These are phyloP conservation scores for Spatholobus suberectus DNA, from an alignment of 306 rosid genomes.

Conservation along the genomic window DNA sequence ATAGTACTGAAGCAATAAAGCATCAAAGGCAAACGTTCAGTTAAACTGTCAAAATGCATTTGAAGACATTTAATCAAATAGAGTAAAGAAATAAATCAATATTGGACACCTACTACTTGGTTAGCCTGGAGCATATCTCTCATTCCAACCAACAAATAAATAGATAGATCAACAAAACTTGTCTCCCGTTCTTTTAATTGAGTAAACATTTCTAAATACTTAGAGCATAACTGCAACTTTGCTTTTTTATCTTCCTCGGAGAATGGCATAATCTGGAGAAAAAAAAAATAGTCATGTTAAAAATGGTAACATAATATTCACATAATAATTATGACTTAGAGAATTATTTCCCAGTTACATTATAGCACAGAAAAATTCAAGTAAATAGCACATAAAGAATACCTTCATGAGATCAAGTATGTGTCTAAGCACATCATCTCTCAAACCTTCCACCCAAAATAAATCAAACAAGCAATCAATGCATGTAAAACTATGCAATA, in stretches of 20 bases:
- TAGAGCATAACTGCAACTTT: slow-evolving; percentile 80
- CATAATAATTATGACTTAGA: slow-evolving; percentile 28
- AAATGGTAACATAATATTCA: slow-evolving; percentile 16
- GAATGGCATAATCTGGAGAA: slow-evolving; percentile 61
- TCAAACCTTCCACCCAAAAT: slow-evolving; percentile 90
- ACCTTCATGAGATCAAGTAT: slow-evolving; percentile 95
- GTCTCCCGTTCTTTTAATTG: slow-evolving; percentile 85
- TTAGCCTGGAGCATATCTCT: slow-evolving; percentile 71
- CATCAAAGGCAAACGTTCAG: slow-evolving; percentile 29
- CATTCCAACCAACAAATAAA: slow-evolving; percentile 87
- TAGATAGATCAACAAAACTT: slow-evolving; percentile 69
- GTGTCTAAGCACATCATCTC: slow-evolving; percentile 72
- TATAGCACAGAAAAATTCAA: slow-evolving; percentile 34
- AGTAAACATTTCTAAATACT: slow-evolving; percentile 87
- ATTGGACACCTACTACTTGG: slow-evolving; percentile 63
- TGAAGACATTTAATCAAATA: slow-evolving; percentile 10
- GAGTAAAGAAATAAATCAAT: slow-evolving; percentile 33
- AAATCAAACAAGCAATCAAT: slow-evolving; percentile 85
- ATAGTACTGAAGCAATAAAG: slow-evolving; percentile 76
- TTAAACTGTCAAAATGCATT: slow-evolving; percentile 35
- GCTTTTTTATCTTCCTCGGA: slow-evolving; percentile 83
- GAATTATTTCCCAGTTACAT: slow-evolving; percentile 35
- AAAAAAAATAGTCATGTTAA: slow-evolving; percentile 27
- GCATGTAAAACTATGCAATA: slow-evolving; percentile 69
- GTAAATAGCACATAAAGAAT: slow-evolving; percentile 29